Evolutionary conservation across 2,329 filamentous ascomycete genomes (phyloP).

Genomic region (Thermoascus crustaceus): DNA sequence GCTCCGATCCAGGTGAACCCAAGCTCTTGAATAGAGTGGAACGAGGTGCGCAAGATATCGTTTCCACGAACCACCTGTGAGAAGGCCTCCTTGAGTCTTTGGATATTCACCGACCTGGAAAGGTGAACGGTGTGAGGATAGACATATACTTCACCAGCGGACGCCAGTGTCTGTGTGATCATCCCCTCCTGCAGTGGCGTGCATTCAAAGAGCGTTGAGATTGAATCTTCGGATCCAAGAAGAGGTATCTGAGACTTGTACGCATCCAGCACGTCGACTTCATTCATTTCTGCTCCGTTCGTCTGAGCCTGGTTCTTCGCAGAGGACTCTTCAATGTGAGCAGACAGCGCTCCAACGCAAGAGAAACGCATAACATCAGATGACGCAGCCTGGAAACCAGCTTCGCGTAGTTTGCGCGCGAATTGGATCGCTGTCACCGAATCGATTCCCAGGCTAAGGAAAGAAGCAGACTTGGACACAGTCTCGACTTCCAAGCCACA

Average conservation of each 20-base stretch:
- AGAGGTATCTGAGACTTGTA: constrained; percentile 12
- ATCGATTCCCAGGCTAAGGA: constrained; percentile 26
- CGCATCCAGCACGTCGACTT: constrained; percentile 2
- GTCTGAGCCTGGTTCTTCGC: background rate
- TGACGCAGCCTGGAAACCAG: constrained; percentile 21
- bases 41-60: constrained; percentile 59
- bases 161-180: constrained; percentile 58
- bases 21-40: constrained; percentile 18
- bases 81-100: constrained; percentile 51
- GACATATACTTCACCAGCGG: constrained; percentile 56
- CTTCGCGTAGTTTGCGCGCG: constrained; percentile 21
- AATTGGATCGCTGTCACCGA: constrained; percentile 27
- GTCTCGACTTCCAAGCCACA: constrained; percentile 14
- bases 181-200: constrained; percentile 79
- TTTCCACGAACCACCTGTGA: constrained; percentile 40
- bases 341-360: constrained; percentile 19
- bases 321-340: constrained; percentile 11
- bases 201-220: constrained; percentile 41
- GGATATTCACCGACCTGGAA: constrained; percentile 32
- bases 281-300: background rate
- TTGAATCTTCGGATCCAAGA: constrained; percentile 12
- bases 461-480: constrained; percentile 23
- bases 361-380: constrained; percentile 28
- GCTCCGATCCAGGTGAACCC: constrained; percentile 19
- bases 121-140: constrained; percentile 60